phyloP scores from a whole-genome alignment of 306 rosid genomes.

The Acmispon strigosus region DNA sequence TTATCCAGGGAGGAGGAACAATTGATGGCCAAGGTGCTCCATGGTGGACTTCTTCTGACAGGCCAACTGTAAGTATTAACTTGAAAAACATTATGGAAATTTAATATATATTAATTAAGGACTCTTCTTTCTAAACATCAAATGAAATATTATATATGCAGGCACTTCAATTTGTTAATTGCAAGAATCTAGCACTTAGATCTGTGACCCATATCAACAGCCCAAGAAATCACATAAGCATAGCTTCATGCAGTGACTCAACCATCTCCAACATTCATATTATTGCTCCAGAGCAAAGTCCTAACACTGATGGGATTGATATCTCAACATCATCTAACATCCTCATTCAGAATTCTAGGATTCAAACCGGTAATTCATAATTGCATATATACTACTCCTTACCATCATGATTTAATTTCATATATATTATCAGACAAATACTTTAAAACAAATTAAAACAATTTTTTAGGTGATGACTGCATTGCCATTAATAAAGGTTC shows the following conservation, averaged over 20 bases:
- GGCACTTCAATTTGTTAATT: conserved; percentile 15
- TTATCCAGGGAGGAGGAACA: conserved; percentile 27
- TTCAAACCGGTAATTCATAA: conserved; percentile 26
- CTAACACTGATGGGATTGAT: conserved; percentile 56
- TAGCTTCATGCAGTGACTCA: background rate
- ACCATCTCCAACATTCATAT: conserved; percentile 4
- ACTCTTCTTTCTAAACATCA: too few species aligned
- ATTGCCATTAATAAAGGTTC: conserved; percentile 38
- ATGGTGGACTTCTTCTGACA: conserved; percentile 33
- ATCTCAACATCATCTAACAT: conserved; percentile 22
- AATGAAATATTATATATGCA: background rate
- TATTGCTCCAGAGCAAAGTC: conserved; percentile 41
- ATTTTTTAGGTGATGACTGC: conserved; percentile 69
- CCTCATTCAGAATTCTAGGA: background rate
- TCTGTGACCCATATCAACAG: conserved; percentile 10
- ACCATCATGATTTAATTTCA: background rate
- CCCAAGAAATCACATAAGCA: conserved; percentile 31
- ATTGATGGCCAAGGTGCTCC: conserved; percentile 41
- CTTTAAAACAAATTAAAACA: too few species aligned
- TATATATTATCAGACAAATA: too few species aligned
- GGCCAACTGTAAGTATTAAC: conserved; percentile 31
- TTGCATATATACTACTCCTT: background rate
- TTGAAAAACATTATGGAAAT: too few species aligned
- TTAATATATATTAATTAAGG: too few species aligned
- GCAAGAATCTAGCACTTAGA: conserved; percentile 22